Base-by-base conservation (phyloP, 2,329 filamentous ascomycete genomes). In the Xylaria sp. region DNA sequence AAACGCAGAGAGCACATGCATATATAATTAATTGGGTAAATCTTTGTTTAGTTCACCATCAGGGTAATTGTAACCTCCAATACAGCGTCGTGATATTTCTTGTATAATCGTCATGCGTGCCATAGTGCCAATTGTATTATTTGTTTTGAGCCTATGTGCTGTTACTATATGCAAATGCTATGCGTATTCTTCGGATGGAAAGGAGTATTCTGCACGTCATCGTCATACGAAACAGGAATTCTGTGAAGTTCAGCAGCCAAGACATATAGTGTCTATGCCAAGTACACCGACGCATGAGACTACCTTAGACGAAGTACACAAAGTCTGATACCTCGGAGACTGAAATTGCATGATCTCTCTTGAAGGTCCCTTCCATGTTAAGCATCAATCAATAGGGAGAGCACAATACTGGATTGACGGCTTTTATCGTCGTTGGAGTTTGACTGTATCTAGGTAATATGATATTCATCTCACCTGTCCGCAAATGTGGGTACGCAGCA, bases 1-100 rank as follows among this genome's bases (percentile, higher is more conserved):
- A 69, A 67, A 69, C 56, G 63, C 43, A 46, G 54, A 63, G 20
- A 62, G 54, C 62, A 70, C 56, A 43, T 59, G 62, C 67, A 71
- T 57, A 71, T 57, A 70, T 70, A 70, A 68, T 71, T 71, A 71
- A 70, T 70, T 66, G 54, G 67, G 62, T 64, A 60, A 52, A 68
- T n/a, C 41, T 51, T 51, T 55, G 58, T 66, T 64, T 43, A 39
- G 51, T 57, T 20, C 54, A 41, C 23, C 18, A 15, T 39, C 31
- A 28, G 23, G 39, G 49, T 57, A 59, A 62, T 60, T 60, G 41
- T 58, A 48, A 28, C 33, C 18, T 9, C 7, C 20, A 23, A 54
- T 43, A 20, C 20, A n/a, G 25, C 18, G 13, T 43, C n/a, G 23
- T 33, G 28, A 41, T 51, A 31, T n/a, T 10, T 23, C 31, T 10